Percentiles rank a stretch among this genome's conserved stretches.
phyloP scores from a whole-genome alignment of 352 stramenopile genomes.

The Phytopythium helicoides region DNA sequence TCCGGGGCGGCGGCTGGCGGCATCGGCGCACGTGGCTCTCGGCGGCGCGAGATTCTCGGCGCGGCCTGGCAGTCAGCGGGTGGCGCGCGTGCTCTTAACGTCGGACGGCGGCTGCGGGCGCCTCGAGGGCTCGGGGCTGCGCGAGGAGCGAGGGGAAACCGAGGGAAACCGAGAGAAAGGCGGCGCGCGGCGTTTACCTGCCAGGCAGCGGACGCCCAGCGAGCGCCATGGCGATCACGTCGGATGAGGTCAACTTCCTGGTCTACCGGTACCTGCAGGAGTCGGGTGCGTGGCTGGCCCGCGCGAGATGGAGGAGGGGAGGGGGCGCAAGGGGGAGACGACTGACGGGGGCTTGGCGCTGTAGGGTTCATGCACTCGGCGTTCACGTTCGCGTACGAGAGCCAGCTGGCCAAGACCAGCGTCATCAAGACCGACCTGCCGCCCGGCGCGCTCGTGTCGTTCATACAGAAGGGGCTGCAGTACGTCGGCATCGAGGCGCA shows the following conservation, averaged over 20 bases:
- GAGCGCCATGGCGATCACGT: slow-evolving; percentile 84
- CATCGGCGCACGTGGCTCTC: too few relatives aligned
- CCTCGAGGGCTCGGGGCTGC: neutral
- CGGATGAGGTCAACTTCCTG: slow-evolving; percentile 98
- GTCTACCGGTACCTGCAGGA: slow-evolving; percentile 98
- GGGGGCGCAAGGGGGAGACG: neutral
- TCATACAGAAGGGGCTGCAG: slow-evolving; percentile 98
- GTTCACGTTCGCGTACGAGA: slow-evolving; percentile 99
- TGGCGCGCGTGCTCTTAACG: too few relatives aligned
- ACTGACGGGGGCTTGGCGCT: neutral
- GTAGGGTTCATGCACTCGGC: slow-evolving; percentile 95
- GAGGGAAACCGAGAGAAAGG: slow-evolving; percentile 1
- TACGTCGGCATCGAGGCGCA: slow-evolving; percentile 92
- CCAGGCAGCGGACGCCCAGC: neutral
- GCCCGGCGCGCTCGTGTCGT: slow-evolving; percentile 96
- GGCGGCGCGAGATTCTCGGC: neutral
- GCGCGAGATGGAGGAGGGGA: neutral
- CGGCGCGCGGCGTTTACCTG: too few relatives aligned
- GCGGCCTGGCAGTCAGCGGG: too few relatives aligned
- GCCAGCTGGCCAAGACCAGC: slow-evolving; percentile 92
- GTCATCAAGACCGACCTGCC: slow-evolving; percentile 93
- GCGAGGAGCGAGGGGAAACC: slow-evolving; percentile 3
- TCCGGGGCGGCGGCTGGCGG: neutral
- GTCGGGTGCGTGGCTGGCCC: slow-evolving; percentile 64
- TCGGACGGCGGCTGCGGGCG: too few relatives aligned